A percentile compares a stretch with the other conserved stretches of the same genome.
Evolutionary conservation across 2,329 filamentous ascomycete genomes (phyloP).

Genomic region (Apiospora marii): DNA sequence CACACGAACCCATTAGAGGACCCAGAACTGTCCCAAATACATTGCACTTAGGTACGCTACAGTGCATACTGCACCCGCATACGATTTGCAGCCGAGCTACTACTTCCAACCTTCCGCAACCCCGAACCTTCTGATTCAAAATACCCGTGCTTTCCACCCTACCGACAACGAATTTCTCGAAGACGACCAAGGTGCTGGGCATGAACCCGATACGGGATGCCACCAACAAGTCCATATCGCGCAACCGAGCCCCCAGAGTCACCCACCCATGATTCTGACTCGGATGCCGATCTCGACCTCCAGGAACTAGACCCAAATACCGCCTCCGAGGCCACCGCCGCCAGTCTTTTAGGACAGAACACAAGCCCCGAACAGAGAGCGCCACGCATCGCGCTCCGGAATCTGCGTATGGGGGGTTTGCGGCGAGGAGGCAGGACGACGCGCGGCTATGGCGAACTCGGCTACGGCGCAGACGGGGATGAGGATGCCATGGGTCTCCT

Average conservation of each 20-base stretch:
- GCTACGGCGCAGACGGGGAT: slow-evolving; percentile 62
- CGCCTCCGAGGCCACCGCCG: slow-evolving; percentile 46
- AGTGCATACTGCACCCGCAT: not conserved
- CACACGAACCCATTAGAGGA: not conserved
- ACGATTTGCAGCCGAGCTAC: not conserved
- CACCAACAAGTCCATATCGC: slow-evolving; percentile 60
- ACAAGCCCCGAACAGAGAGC: slow-evolving; percentile 56
- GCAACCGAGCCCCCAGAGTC: slow-evolving; percentile 70
- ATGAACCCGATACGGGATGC: slow-evolving; percentile 58
- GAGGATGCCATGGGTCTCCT: slow-evolving; percentile 75
- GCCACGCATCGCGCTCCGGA: slow-evolving; percentile 74
- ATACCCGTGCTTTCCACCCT: slow-evolving; percentile 4
- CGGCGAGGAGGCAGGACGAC: slow-evolving; percentile 63
- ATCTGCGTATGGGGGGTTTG: slow-evolving; percentile 71
- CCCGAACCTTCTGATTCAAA: slow-evolving; percentile 4
- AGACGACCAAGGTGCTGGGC: slow-evolving; percentile 32
- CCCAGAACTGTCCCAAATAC: slow-evolving; percentile 4
- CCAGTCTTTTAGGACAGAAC: slow-evolving; percentile 57
- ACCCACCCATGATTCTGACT: slow-evolving; percentile 74
- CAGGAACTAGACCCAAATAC: slow-evolving; percentile 76
- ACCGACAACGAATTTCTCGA: not conserved
- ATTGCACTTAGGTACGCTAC: not conserved
- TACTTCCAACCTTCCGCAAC: slow-evolving; percentile 6
- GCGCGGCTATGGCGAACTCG: slow-evolving; percentile 67
- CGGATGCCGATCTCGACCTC: slow-evolving; percentile 79